Conservation (phyloP, 176 grass and related monocot species). For the Lolium perenne region DNA sequence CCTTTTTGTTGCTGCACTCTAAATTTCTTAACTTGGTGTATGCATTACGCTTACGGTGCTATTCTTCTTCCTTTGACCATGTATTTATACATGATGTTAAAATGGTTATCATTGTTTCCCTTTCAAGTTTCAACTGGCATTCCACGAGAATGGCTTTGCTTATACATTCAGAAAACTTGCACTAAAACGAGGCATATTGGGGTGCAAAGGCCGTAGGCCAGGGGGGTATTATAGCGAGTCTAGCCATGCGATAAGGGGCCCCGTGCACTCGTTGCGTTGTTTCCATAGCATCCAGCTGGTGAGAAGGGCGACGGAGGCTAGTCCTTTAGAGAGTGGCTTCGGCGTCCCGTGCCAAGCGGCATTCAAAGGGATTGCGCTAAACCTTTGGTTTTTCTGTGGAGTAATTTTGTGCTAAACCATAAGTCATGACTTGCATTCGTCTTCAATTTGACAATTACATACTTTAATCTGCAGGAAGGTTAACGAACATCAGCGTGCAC, state of each 20-base stretch:
- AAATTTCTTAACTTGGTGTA: background rate
- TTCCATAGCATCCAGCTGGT: too few relatives aligned
- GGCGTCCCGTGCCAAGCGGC: too few relatives aligned
- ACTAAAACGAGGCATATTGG: constrained; percentile 21
- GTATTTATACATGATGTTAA: constrained; percentile 25
- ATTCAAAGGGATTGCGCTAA: background rate
- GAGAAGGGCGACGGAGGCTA: too few relatives aligned
- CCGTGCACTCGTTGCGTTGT: too few relatives aligned
- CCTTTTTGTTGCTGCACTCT: background rate
- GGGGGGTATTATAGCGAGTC: too few relatives aligned
- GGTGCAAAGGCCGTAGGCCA: background rate
- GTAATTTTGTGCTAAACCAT: background rate
- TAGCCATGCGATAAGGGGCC: too few relatives aligned
- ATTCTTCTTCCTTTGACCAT: constrained; percentile 25
- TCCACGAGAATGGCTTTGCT: constrained; percentile 21
- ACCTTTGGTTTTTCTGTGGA: background rate
- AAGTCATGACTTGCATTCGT: background rate
- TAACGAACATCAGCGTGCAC: constrained; percentile 69
- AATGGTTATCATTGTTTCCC: background rate
- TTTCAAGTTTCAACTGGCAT: constrained; percentile 34
- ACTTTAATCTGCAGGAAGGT: constrained; percentile 64
- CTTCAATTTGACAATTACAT: background rate
- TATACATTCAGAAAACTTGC: background rate
- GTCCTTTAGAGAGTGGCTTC: too few relatives aligned
- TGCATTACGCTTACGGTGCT: background rate